Base-by-base conservation (phyloP, 768 basidiomycete genomes). In the Agaricus sinodeliciosus region DNA sequence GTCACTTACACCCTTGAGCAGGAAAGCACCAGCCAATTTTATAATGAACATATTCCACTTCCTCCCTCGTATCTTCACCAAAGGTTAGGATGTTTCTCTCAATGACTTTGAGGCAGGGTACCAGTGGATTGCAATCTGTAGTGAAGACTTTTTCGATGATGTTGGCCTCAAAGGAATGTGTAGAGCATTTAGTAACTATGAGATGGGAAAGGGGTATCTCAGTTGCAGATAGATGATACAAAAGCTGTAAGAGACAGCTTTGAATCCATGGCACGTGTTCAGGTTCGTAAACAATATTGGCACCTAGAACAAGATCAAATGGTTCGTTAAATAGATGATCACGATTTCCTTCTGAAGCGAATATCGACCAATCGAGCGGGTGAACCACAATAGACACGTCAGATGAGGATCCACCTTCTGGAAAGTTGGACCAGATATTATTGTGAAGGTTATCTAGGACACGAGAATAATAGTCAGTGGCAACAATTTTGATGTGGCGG, bases 201-300 rank as follows among this genome's bases (percentile, higher is more conserved):
- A 92, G 76, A 59, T 90, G 87, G 64, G 93, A 93, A 2, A 62
- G 56, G 1, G 68, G 55, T 16, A 25, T 25, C 25, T 48, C 15
- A 47, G 44, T 41, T 16, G 18, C 6, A 12, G 25, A 13, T 15
- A 69, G 67, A 43, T 64, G 67, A 39, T 60, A 64, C 5, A 93
- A 75, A 13, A 82, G 70, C 12, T 54, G 69, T 19, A 62, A 63
- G 7, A 90, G 77, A 46, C 85, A 87, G 0, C 64, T 60, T 56
- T 78, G 80, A 58, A 93, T 85, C 86, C 85, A 90, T 0, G 62
- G 44, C 0, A 85, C 84, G 62, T 92, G 90, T 25, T 76, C 66
- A 0, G 80, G 70, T 59, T 91, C 82, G 67, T 93, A 94, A 4
- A 92, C 69, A 53, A 92, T 81, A 60, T 94, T 90, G n/a, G 90